Evolutionary conservation across 2,329 filamentous ascomycete species (phyloP), one percentile per base, ranked within the genome.

Genomic region (Pseudogymnoascus sp.): DNA sequence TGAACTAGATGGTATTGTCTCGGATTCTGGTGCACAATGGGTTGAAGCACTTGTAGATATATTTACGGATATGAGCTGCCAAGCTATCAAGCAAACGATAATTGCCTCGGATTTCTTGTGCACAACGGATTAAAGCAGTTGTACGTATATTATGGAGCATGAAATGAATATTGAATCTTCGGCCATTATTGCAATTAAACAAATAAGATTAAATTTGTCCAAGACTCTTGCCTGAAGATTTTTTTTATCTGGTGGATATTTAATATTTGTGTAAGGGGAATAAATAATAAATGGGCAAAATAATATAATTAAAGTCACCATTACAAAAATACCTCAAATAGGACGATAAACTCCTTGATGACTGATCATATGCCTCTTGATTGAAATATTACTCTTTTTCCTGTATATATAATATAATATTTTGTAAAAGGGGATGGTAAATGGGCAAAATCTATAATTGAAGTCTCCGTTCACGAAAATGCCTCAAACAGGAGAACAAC

Each of bases 41-140:
- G 16, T 31, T 3, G 45, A 18, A 79, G 62, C 83, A 86, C 6
- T 9, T 38, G 18, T 38, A 38, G 55, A n/a, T 52, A 1, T 31
- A 52, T 52, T 52, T 9, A 25, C n/a, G n/a, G 49, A 18, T 55
- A 35, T 55, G 23, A 12, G 18, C 2, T 55, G n/a, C 25, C 18
- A n/a, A 3, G 8, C n/a, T 55, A 55, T 31, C 14, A 52, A 52
- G 45, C 25, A 33, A 31, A 55, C n/a, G 49, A 33, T 55, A 55
- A 21, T 55, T 55, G 9, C 49, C 25, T 55, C 49, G 49, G 49
- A n/a, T 9, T 31, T 55, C 49, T 35, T 55, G 49, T 55, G 49
- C 49, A 55, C 49, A 14, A 33, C 49, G 49, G 49, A 14, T 33
- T 31, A 52, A 31, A 79, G 63, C 83, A 86, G 2, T 16, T 40